Evolutionary conservation across 2,329 filamentous ascomycete genomes (phyloP).

Genomic region (Macrophomina tecta): DNA sequence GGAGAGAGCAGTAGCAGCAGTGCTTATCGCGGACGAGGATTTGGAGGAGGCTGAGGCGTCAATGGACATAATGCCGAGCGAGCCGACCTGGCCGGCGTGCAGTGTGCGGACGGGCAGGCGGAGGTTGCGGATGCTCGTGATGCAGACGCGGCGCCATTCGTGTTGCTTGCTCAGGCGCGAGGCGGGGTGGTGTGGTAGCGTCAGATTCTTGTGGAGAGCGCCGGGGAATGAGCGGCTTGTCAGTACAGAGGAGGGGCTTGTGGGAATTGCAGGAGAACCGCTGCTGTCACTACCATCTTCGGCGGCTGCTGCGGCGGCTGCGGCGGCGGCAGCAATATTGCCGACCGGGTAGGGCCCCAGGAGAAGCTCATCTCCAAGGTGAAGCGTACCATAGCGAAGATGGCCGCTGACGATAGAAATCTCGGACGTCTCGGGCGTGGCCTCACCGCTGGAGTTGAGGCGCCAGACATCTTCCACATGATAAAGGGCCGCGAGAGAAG

Average conservation of each 20-base stretch:
- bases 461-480: conserved; percentile 92
- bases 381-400: conserved; percentile 77
- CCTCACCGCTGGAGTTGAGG: conserved; percentile 35
- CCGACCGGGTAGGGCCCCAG: conserved; percentile 70
- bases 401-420: conserved; percentile 80
- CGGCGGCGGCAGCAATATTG: conserved; percentile 13
- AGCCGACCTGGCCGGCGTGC: conserved; percentile 83
- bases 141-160: conserved; percentile 78
- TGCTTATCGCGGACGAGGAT: conserved; percentile 12
- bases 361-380: conserved; percentile 77
- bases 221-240: conserved; percentile 57
- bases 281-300: conserved; percentile 47
- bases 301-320: conserved; percentile 21
- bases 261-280: conserved; percentile 29
- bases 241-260: conserved; percentile 35
- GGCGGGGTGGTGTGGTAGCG: conserved; percentile 21
- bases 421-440: conserved; percentile 32
- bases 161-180: conserved; percentile 30
- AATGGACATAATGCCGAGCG: conserved; percentile 72
- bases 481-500: conserved; percentile 63
- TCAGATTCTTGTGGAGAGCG: conserved; percentile 41
- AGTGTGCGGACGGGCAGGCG: conserved; percentile 80
- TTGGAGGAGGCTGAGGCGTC: conserved; percentile 24
- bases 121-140: conserved; percentile 87
- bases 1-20: not conserved